Evolutionary conservation across 2,329 filamentous ascomycete species (phyloP).

Genomic region (Fusarium odoratissimum): DNA sequence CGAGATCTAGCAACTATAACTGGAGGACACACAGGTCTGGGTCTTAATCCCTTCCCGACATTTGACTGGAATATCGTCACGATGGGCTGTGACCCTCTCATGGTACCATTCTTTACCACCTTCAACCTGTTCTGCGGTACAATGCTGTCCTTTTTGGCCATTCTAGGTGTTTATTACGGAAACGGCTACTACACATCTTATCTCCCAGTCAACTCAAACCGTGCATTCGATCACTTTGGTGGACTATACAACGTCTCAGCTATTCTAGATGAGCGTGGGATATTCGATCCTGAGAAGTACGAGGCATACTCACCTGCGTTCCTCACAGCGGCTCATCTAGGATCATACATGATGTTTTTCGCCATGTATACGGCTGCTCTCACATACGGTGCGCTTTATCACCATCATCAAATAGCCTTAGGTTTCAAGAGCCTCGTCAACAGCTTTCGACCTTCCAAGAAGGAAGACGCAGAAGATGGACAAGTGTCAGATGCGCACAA

Average conservation of each 20-base stretch:
- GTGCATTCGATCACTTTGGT: conserved; percentile 54
- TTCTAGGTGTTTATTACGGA: conserved; percentile 49
- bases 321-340: conserved; percentile 51
- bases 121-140: conserved; percentile 51
- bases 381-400: conserved; percentile 55
- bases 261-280: conserved; percentile 49
- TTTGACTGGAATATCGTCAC: conserved; percentile 58
- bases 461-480: conserved; percentile 31
- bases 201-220: conserved; percentile 56
- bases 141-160: conserved; percentile 45
- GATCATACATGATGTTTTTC: conserved; percentile 56
- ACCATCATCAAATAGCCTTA: conserved; percentile 53
- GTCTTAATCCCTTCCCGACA: conserved; percentile 55
- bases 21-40: conserved; percentile 53
- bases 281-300: conserved; percentile 54
- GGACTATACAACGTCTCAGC: conserved; percentile 52
- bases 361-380: conserved; percentile 55
- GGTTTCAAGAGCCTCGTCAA: conserved; percentile 50
- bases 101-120: conserved; percentile 53
- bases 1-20: conserved; percentile 52
- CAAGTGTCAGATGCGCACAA: conserved; percentile 55
- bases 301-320: conserved; percentile 56
- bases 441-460: conserved; percentile 45
- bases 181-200: conserved; percentile 52
- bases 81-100: conserved; percentile 50